Conservation (phyloP, 1,284 basidiomycete species). For the Papiliotrema nemorosa region DNA sequence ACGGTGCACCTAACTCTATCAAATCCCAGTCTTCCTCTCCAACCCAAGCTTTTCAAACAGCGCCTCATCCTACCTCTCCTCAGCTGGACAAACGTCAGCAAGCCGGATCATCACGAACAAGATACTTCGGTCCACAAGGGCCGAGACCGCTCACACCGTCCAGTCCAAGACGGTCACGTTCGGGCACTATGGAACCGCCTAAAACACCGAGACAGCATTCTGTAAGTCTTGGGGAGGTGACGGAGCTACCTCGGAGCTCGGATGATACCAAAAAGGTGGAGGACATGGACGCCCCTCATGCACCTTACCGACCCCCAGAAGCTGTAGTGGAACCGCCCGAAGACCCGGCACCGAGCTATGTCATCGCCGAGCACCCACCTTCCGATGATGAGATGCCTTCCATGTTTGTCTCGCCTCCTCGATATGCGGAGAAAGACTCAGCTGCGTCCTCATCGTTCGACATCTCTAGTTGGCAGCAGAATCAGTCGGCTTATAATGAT, state of each 20-base stretch:
- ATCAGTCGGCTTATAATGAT: neutral
- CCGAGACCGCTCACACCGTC: too few relatives aligned
- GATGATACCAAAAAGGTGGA: too few relatives aligned
- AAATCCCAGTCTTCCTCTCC: neutral
- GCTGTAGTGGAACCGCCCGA: constrained; percentile 37
- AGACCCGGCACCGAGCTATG: constrained; percentile 28
- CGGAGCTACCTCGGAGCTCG: neutral
- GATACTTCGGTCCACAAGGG: constrained; percentile 9
- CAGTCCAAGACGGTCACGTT: neutral
- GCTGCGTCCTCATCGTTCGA: neutral
- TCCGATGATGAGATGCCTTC: constrained; percentile 21
- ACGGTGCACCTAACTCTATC: too few relatives aligned
- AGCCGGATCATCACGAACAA: constrained; percentile 30
- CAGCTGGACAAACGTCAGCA: constrained; percentile 5
- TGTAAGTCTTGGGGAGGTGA: too few relatives aligned
- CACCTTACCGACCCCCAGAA: constrained; percentile 40
- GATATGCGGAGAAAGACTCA: neutral
- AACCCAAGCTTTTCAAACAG: neutral
- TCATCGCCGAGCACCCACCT: constrained; percentile 31
- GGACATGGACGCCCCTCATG: constrained; percentile 18
- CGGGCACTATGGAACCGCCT: too few relatives aligned
- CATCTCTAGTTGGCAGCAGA: neutral
- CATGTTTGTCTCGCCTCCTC: neutral
- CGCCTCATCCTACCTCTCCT: neutral
- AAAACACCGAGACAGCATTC: too few relatives aligned